Evolutionary conservation across 164 flowering plant species (phyloP), one percentile per base, ranked within the genome.

Genomic region (Vitis labrusca): DNA sequence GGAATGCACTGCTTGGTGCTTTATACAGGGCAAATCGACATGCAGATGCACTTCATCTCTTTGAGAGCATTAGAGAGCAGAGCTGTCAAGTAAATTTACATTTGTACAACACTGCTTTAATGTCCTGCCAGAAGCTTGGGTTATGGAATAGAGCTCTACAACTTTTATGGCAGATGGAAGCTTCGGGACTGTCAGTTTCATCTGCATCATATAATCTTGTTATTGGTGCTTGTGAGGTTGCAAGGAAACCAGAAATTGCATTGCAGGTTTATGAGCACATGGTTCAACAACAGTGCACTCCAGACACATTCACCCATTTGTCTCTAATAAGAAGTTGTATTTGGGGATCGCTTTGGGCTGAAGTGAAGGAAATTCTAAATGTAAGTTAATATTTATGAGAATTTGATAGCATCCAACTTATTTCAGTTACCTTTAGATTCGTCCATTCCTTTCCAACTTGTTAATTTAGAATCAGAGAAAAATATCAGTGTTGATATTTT

Each of bases 151-250:
- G 70, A 79, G 87, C 98, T 68, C 37, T 95, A 74, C 93, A 95
- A 82, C 74, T 91, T 68, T 64, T 95, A 63, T 93, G 96, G 96
- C 80, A 86, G 77, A 89, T 95, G 92, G 97, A 93, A 77, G 80
- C 67, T 68, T 80, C 82, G 54, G 93, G 84, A 8, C n/a, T 87
- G 11, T 17, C 76, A 1, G 79, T 88, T 56, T 73, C 89, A 15
- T 74, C 85, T 60, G 67, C 73, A 63, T 91, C 99, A 10, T 95
- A 89, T 73, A 91, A 90, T 70, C 83, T 84, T 74, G 97, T 87
- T 29, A 86, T 93, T 69, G 79, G 83, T 75, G 83, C 98, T 72
- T 93, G 96, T 79, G 96, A 93, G 84, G 83, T 51, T 68, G 96
- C 97, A 30, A 83, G 90, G 80, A 81, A 83, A 77, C 96, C 99